A percentile compares a stretch with the other conserved stretches of the same genome.
Evolutionary conservation across 2,329 filamentous ascomycete genomes (phyloP).

Genomic region (Didymellaceae sp.): DNA sequence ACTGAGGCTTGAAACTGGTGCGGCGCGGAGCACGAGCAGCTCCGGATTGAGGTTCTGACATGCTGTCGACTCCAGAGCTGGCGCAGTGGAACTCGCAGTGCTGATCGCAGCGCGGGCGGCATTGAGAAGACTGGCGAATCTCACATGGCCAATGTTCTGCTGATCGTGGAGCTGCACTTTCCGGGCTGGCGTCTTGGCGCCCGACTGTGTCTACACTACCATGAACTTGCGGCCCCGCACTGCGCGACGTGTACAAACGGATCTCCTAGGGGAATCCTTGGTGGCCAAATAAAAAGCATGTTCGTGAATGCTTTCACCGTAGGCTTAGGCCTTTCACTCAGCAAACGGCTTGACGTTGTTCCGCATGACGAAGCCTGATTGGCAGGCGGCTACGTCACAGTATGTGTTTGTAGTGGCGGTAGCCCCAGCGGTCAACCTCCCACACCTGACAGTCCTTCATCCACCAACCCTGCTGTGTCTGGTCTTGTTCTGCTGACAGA

Average conservation of each 20-base stretch:
- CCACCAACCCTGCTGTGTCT: neutral
- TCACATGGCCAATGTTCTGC: constrained; percentile 4
- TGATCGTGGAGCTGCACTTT: constrained; percentile 28
- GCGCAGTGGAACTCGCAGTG: constrained; percentile 16
- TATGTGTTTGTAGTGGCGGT: constrained; percentile 28
- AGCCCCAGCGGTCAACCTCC: constrained; percentile 27
- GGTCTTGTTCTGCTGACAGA: neutral
- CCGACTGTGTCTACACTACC: neutral
- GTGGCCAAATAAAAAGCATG: no score
- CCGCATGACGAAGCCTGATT: constrained; percentile 28
- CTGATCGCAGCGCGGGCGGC: constrained; percentile 36
- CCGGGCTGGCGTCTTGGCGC: constrained; percentile 36
- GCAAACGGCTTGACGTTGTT: neutral
- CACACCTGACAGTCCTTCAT: constrained; percentile 9
- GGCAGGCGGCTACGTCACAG: constrained; percentile 38
- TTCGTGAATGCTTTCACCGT: no score
- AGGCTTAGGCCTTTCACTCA: no score
- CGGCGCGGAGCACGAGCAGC: constrained; percentile 46
- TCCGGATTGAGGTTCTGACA: constrained; percentile 14
- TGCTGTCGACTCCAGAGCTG: constrained; percentile 17
- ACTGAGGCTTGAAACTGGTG: constrained; percentile 34
- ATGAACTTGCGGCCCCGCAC: constrained; percentile 6
- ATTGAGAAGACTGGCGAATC: constrained; percentile 36
- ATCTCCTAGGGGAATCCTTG: no score
- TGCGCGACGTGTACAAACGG: neutral